Evolutionary conservation across 78 protist genomes (phyloP), one percentile per base, ranked within the genome.

Genomic region (Guillardia theta): DNA sequence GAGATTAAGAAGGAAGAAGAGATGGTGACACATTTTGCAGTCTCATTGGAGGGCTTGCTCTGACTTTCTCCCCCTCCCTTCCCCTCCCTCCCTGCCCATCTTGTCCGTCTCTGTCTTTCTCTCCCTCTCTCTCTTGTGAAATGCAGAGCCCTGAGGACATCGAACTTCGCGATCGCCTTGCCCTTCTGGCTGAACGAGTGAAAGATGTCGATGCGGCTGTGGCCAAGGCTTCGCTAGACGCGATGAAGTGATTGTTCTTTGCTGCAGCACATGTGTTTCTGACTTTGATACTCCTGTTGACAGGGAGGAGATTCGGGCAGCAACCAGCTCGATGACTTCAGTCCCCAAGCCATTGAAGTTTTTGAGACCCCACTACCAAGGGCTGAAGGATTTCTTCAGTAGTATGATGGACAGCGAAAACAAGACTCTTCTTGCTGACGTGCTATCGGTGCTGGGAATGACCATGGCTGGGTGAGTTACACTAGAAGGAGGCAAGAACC

Each of bases 341-440:
- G 99, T 98, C 12, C 99, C 99, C 70, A 98, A 98, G 96, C 99
- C 99, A 15, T 97, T 99, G 96, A 99, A 99, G 96, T 99, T 98
- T 93, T 64, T 98, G 33, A 94, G 98, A 15, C 94, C 96, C 27
- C 99, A 98, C 95, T 98, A 96, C 92, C 44, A 18, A 18, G 39
- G 92, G 1, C 92, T 98, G 27, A 94, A 88, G 5, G 96, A 48
- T 1, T 21, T 46, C 22, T 94, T 64, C 93, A 94, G 22, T 36
- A 30, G 88, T 0, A 33, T 27, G 83, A 70, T 70, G 83, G 83
- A 70, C 83, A 22, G 36, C 4, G 41, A 12, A 12, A 70, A 70
- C 83, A 80, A 80, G 10, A 44, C 90, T 1, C 37, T 48, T 48
- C 64, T 97, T 9, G 95, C 98, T 24, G 99, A 99, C 92, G 44